Conservation (phyloP, 192 early-diverging fungal genomes). For the Umbelopsis vinacea region DNA sequence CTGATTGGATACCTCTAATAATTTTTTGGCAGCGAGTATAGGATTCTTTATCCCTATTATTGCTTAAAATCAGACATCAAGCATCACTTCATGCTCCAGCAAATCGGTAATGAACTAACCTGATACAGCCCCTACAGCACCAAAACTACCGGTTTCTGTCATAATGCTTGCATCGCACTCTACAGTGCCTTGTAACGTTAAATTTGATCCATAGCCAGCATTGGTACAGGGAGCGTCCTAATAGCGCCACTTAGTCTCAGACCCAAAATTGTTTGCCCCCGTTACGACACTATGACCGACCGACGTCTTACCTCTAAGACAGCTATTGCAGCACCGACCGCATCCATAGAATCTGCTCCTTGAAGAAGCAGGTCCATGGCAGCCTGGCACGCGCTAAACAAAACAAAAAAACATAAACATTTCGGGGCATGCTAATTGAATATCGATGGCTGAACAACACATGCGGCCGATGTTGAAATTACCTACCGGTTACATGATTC, state of each 20-base stretch:
- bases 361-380: constrained; percentile 36
- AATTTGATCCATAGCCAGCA: constrained; percentile 76
- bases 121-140: constrained; percentile 72
- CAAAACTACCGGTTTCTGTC: constrained; percentile 70
- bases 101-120: constrained; percentile 35
- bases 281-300: not conserved
- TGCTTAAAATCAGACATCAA: no score
- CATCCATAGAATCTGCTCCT: constrained; percentile 26
- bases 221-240: constrained; percentile 51
- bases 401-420: no score
- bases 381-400: constrained; percentile 46
- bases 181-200: constrained; percentile 70
- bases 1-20: constrained; percentile 51
- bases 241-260: not conserved
- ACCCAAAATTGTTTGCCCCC: not conserved
- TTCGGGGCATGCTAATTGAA: not conserved
- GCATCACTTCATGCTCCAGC: no score
- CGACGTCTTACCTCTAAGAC: constrained; percentile 37
- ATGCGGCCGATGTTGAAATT: no score
- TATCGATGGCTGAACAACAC: not conserved
- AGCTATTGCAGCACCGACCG: constrained; percentile 44
- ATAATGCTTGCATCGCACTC: constrained; percentile 92
- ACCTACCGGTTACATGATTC: not conserved
- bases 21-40: constrained; percentile 55
- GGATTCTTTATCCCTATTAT: constrained; percentile 67